phyloP scores from a whole-genome alignment of 371 early-diverging fungal species.

The Apophysomyces ossiformis region DNA sequence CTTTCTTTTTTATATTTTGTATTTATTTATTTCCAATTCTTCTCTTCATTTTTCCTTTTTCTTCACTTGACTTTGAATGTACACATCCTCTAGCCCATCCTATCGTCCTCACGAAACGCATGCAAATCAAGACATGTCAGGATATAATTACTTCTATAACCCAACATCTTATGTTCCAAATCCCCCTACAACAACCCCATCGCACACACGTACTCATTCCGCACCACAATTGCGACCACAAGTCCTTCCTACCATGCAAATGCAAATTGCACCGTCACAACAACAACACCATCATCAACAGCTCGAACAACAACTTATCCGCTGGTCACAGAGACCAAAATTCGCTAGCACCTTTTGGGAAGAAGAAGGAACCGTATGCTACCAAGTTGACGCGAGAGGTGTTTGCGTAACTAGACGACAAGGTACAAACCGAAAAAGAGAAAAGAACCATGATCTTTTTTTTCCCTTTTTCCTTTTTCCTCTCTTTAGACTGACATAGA shows the following conservation, averaged over 20 bases:
- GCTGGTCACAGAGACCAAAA: slow-evolving; percentile 7
- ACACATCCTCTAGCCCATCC: slow-evolving; percentile 3
- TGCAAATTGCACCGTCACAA: slow-evolving; percentile 7
- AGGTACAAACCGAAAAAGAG: neutral
- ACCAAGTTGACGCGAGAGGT: neutral
- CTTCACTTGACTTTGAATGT: slow-evolving; percentile 6
- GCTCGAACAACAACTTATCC: slow-evolving; percentile 10
- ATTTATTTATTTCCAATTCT: neutral
- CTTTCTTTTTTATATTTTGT: slow-evolving; percentile 1
- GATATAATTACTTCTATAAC: slow-evolving; percentile 1
- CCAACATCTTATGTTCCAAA: neutral
- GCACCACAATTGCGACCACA: slow-evolving; percentile 4
- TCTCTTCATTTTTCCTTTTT: neutral
- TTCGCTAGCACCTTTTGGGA: slow-evolving; percentile 7
- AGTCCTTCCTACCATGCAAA: slow-evolving; percentile 2
- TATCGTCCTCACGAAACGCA: slow-evolving; percentile 7
- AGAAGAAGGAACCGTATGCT: slow-evolving; percentile 5
- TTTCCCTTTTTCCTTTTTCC: neutral
- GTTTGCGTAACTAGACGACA: slow-evolving; percentile 8
- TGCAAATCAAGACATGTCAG: slow-evolving; percentile 5
- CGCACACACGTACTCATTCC: neutral
- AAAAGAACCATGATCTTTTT: neutral
- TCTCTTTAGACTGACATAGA: neutral
- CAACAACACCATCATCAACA: slow-evolving; percentile 1
- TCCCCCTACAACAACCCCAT: neutral